Evolutionary conservation across 2,329 filamentous ascomycete species (phyloP), one percentile per base, ranked within the genome.

Genomic region (Fusarium compactum): DNA sequence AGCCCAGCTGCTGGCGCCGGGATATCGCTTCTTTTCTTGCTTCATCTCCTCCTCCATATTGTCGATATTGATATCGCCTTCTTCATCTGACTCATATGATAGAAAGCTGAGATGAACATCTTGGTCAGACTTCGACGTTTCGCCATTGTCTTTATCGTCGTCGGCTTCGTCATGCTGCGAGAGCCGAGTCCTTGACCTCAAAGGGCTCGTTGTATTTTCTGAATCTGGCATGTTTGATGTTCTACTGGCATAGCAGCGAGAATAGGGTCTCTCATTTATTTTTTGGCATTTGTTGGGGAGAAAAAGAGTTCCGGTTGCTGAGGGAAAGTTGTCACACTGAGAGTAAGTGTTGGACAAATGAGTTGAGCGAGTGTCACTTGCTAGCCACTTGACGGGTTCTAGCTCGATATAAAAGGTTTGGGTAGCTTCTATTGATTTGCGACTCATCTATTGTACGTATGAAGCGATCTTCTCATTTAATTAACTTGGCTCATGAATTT

Each of bases 1-100:
- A 29, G 87, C 81, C 85, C 87, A 89, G 58, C 82, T 78, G 47
- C 81, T 82, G 43, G 85, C 80, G 25, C 81, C 80, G 0, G 81
- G 81, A 55, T 82, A 84, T 2, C 77, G 71, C 29, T 71, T 58
- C 75, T 82, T 85, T 71, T 86, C 82, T 44, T 76, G 72, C 67
- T 84, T 80, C 76, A 87, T 82, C 61, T 84, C 79, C 12, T 78
- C 74, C 11, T 57, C 46, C 27, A 73, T 62, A 14, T 58, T 51
- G 6, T 48, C 30, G 18, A 67, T 47, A 29, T 52, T 51, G 6
- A 41, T 46, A 14, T n/a, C 65, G 1, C 66, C 65, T 22, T 71
- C 58, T 6, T 69, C 62, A 6, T 67, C 64, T 20, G 69, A 52
- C 8, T 69, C 66, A 8, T 62, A 52, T 0, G 62, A 59, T 2